Evolutionary conservation across 2,329 filamentous ascomycete species (phyloP).

Genomic region (Aspergillus pseudoglaucus): DNA sequence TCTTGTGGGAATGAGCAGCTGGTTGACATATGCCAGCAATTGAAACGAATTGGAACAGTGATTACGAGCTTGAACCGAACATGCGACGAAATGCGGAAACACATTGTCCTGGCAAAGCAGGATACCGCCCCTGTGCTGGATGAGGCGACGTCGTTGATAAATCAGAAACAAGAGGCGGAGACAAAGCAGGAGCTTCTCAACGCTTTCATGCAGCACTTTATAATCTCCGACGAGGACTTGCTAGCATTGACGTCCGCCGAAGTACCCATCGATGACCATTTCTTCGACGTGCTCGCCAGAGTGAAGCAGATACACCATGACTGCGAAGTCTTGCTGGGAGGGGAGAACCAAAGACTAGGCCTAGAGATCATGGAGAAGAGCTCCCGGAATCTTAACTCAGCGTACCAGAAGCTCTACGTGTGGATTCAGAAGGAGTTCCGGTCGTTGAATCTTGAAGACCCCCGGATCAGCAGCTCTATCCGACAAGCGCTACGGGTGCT

Average conservation of each 20-base stretch:
- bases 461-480: conserved; percentile 81
- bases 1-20: background rate
- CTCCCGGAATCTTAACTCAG: conserved; percentile 76
- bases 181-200: conserved; percentile 70
- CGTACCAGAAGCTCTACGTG: conserved; percentile 90
- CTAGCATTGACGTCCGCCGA: conserved; percentile 68
- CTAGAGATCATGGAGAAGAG: conserved; percentile 88
- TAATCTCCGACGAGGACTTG: conserved; percentile 74
- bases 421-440: conserved; percentile 96
- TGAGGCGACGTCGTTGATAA: conserved; percentile 68
- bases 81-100: conserved; percentile 71
- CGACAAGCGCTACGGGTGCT: conserved; percentile 77
- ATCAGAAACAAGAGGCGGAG: conserved; percentile 67
- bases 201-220: conserved; percentile 74
- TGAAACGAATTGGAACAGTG: conserved; percentile 72
- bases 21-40: conserved; percentile 55
- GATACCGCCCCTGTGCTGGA: conserved; percentile 69
- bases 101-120: conserved; percentile 67
- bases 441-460: conserved; percentile 84
- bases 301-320: conserved; percentile 84
- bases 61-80: conserved; percentile 72
- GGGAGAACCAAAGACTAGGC: conserved; percentile 81
- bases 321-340: conserved; percentile 80
- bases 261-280: conserved; percentile 76
- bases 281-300: conserved; percentile 70